Evolutionary conservation across 164 flowering plant genomes (phyloP), one percentile per base, ranked within the genome.

Genomic region (Echeveria elegans): DNA sequence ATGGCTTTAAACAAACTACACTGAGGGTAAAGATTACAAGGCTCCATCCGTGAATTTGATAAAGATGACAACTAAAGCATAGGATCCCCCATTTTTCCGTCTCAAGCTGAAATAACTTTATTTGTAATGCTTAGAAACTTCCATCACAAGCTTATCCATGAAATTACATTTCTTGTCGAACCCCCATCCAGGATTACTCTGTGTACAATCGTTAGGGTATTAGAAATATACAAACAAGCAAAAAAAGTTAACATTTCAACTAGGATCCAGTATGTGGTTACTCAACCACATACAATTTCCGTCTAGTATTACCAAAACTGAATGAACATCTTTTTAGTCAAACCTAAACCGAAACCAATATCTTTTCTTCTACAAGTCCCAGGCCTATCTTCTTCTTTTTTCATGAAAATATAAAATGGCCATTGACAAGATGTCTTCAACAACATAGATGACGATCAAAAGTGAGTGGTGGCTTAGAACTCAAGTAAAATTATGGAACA

Each of bases 181-280:
- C 56, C 90, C 89, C 96, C 96, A 88, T 3, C 96, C 96, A 45
- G 96, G 92, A 69, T 88, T 92, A 79, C 89, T 92, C 93, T 90
- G 93, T 31, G 32, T 19, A 62, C n/a, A 62, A 62, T 24, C 7
- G 26, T 24, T 24, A 23, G 15, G 16, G 16, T 16, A 23, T 53
- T 6, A 21, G 29, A 53, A 6, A 53, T 47, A 18, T 47, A 18
- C 53, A 47, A 16, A 47, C 6, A 18, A 47, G 19, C 19, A 6
- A 47, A 47, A 47, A 5, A 21, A n/a, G 37, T 34, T 34, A 34
- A 34, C 37, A 3, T 3, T 34, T 34, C 37, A 34, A 34, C 37
- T 3, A 34, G 37, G 37, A 34, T 34, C 7, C 37, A 34, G 5
- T 34, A 7, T 34, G 53, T n/a, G 53, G 7, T 48, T 18, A 3